Evolutionary conservation across 208 protist genomes (phyloP), one percentile per base, ranked within the genome.

Genomic region (Phytomonas francai): DNA sequence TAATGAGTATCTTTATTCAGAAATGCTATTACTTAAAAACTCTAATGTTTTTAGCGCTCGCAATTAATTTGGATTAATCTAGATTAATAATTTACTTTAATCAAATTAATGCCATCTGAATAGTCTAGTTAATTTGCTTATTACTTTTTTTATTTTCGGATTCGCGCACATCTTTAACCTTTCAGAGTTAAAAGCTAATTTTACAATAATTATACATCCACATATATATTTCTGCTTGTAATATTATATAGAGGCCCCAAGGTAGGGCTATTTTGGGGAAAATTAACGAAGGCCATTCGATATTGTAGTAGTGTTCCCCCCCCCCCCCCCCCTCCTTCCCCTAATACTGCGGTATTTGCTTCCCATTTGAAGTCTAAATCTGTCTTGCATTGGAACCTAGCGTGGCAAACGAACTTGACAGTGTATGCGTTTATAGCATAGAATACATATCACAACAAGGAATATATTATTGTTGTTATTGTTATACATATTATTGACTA

Each of bases 401-500:
- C 45, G 16, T 54, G 45, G 25, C 19, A 54, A 54, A 54, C 19
- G 6, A 25, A 54, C 11, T 54, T 54, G 19, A 25, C 19, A 54
- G 45, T 54, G 25, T 54, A 54, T 54, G 45, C 25, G 19, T 54
- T 54, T 54, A 54, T 54, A 54, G 45, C 45, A 54, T 54, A 54
- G 45, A 54, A 54, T 54, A 54, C 45, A 54, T 54, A 54, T 54
- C 25, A 25, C 45, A 25, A 25, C 19, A 25, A 25, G 25, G 2
- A 25, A 25, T 54, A 25, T 54, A 54, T 25, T 54, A 25, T 54
- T 54, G 22, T 54, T 54, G 45, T 54, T 54, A 54, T 12, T 54
- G 22, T 54, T 25, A 54, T 54, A 25, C 19, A 54, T 54, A 25
- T 54, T 54, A 22, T 54, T 54, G 45, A 22, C 1, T 25, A 54